Evolutionary conservation across 108 stramenopile genomes (phyloP).

Genomic region (Cyclotella choctawhatcheeana): DNA sequence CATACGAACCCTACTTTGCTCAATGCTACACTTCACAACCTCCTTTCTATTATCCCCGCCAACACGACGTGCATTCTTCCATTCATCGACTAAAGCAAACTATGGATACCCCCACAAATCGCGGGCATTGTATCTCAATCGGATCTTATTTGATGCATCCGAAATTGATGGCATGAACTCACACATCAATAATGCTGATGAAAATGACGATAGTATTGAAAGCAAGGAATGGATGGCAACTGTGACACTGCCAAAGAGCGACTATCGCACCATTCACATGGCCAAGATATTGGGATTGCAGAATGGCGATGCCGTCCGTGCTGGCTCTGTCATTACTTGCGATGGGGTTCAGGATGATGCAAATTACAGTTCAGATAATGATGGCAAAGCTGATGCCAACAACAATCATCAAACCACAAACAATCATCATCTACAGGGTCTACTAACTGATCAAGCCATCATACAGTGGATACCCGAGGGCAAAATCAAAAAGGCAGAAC

Average conservation of each 20-base stretch:
- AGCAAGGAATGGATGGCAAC: slow-evolving; percentile 36
- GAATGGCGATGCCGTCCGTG: slow-evolving; percentile 78
- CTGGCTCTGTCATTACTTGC: slow-evolving; percentile 61
- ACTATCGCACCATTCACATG: slow-evolving; percentile 85
- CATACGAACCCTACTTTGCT: too few relatives aligned
- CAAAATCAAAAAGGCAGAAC: slow-evolving; percentile 77
- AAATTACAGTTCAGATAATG: too few relatives aligned
- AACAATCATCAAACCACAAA: too few relatives aligned
- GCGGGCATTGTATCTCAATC: slow-evolving; percentile 55
- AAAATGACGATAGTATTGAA: not conserved
- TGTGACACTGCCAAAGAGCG: slow-evolving; percentile 67
- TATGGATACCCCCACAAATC: slow-evolving; percentile 12
- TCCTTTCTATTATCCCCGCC: too few relatives aligned
- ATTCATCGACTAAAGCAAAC: not conserved
- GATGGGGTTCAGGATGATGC: too few relatives aligned
- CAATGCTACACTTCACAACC: too few relatives aligned
- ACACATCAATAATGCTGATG: too few relatives aligned
- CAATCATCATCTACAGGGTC: slow-evolving; percentile 41
- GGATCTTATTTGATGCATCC: slow-evolving; percentile 70
- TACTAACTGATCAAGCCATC: slow-evolving; percentile 71
- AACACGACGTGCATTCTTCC: not conserved
- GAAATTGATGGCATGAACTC: slow-evolving; percentile 45
- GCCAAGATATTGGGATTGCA: slow-evolving; percentile 72
- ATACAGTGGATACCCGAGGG: slow-evolving; percentile 85
- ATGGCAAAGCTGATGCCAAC: too few relatives aligned